Base-by-base conservation (phyloP, 768 basidiomycete species). In the Naganishia vaughanmartiniae region DNA sequence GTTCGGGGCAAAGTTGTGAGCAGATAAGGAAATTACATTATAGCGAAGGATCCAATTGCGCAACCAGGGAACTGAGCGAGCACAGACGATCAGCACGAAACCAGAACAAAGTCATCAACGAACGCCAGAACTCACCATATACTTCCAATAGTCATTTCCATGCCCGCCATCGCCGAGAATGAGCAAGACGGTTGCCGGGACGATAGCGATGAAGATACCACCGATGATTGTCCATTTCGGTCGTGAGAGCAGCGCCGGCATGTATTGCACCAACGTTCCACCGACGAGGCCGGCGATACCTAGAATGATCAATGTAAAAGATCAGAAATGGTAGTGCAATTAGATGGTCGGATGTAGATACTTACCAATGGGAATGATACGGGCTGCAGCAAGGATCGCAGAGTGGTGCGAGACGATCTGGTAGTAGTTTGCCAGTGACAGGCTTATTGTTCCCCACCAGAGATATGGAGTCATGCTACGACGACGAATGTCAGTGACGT, bases 111-210 rank as follows among this genome's bases (percentile, higher is more conserved):
- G 17, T 42, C 5, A 11, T 42, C 5, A 42, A 7, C 42, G 14
- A 11, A 11, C 17, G 42, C 9, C 42, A 15, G 42, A 15, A 15
- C 42, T 42, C 42, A 42, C 42, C 42, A 42, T 26, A 68, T 57
- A 77, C 36, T 70, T 72, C 79, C 79, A 80, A 70, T 80, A 80
- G 54, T 78, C 75, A 48, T 69, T 74, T 0, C 77, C 77, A 5
- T 45, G 33, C n/a, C 77, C 79, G 24, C 79, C 79, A 53, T 78
- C 70, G 11, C 74, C 74, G 71, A 73, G 76, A 60, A 78, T 72
- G 26, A 74, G 70, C 19, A 80, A 72, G 6, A 78, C 54, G 26
- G 74, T 66, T 0, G 71, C 75, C 15, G 67, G 67, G 1, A 36
- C 67, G 21, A 69, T 53, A 12, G 67, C 55, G 31, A 69, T 57